Conservation (phyloP, 179 eudicot genomes). For the Carnegiea gigantea region DNA sequence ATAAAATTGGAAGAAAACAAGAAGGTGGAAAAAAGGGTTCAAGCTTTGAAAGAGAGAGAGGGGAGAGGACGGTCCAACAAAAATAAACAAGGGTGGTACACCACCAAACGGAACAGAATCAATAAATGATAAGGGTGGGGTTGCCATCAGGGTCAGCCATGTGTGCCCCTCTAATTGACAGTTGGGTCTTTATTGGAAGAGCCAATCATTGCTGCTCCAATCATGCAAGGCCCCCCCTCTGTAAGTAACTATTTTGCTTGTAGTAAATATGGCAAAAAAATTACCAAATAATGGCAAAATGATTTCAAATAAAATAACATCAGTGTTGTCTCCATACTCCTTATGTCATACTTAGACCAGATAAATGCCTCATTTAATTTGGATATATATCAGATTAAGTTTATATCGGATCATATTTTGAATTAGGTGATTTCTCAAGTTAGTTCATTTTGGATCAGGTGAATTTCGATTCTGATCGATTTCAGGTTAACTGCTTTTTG, state of each 20-base stretch:
- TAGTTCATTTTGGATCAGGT: no score
- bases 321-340: no score
- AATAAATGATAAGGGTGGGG: conserved; percentile 21
- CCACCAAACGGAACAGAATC: conserved; percentile 26
- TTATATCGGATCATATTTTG: no score
- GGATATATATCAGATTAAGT: no score
- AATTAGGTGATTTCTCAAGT: no score
- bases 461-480: no score
- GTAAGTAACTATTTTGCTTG: neutral
- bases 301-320: no score
- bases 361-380: no score
- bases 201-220: conserved; percentile 39
- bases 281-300: no score
- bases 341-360: no score
- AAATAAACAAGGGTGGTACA: conserved; percentile 14
- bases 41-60: neutral
- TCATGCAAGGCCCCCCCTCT: conserved; percentile 18
- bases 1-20: neutral
- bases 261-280: neutral
- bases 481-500: no score
- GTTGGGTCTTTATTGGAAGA: conserved; percentile 29
- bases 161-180: conserved; percentile 30
- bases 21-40: neutral
- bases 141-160: conserved; percentile 18
- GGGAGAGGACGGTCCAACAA: conserved; percentile 13